Evolutionary conservation across 1,284 basidiomycete species (phyloP).

Genomic region (Sphagnurus paluster): DNA sequence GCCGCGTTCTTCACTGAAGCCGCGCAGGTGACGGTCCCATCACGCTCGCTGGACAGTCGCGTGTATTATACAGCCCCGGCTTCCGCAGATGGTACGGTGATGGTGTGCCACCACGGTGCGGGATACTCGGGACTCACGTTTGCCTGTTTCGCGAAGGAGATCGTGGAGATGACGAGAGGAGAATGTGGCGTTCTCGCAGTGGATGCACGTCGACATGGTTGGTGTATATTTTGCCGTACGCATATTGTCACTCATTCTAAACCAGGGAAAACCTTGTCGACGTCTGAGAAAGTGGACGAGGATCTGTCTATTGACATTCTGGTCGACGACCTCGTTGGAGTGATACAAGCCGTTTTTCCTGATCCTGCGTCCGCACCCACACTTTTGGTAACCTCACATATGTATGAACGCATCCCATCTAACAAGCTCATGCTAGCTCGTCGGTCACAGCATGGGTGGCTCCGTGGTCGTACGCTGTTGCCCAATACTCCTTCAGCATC

Average conservation of each 20-base stretch:
- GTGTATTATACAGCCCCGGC: constrained; percentile 75
- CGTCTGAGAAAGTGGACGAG: constrained; percentile 46
- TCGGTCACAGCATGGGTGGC: constrained; percentile 92
- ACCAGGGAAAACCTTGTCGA: constrained; percentile 60
- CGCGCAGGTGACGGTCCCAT: constrained; percentile 66
- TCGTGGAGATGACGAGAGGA: constrained; percentile 60
- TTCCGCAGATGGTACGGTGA: constrained; percentile 56
- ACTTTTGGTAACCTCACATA: constrained; percentile 57
- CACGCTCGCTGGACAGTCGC: constrained; percentile 64
- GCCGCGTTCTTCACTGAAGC: constrained; percentile 76
- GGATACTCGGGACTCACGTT: constrained; percentile 90
- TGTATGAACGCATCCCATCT: not conserved
- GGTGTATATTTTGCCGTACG: constrained; percentile 24
- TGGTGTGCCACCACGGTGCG: constrained; percentile 94
- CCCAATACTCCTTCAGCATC: constrained; percentile 62
- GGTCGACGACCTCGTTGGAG: constrained; percentile 67
- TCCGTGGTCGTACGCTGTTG: constrained; percentile 79
- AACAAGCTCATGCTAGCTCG: constrained; percentile 49
- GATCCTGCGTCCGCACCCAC: constrained; percentile 63
- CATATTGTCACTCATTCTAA: constrained; percentile 4
- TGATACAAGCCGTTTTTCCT: constrained; percentile 72
- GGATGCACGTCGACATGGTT: constrained; percentile 91
- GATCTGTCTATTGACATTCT: constrained; percentile 76
- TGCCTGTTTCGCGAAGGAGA: constrained; percentile 83
- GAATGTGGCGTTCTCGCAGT: constrained; percentile 83